Base-by-base conservation (phyloP, 1,139 yeast genomes). In the Saccharomyces hybrid region DNA sequence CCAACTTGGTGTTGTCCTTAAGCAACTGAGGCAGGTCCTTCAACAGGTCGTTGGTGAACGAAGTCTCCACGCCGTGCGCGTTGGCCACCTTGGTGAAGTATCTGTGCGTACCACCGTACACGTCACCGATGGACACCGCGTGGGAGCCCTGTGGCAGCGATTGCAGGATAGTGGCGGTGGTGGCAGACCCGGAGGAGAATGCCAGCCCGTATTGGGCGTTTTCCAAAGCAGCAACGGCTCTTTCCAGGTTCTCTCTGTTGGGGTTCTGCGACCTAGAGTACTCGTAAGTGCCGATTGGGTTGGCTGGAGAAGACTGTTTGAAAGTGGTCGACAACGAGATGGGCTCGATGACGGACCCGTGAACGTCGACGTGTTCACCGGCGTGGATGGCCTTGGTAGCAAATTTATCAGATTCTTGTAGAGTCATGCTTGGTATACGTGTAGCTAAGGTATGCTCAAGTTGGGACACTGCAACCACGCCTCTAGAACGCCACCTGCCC, bases 21-120 rank as follows among this genome's bases (percentile, higher is more conserved):
- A 88, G 73, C 63, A 81, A 73, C 34, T 71, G 62, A 59, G 79
- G 79, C 63, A 88, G 74, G 59, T 88, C 93, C 46, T 73, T 68
- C 58, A 76, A 80, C 66, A 87, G 76, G 69, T 84, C 78, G 62
- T 79, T 81, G 55, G 89, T 84, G 72, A 88, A 88, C 31, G 83
- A 73, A 51, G 86, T 81, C 55, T 76, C 78, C 53, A 88, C 87
- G 55, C 93, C 93, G 68, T 88, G 95, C 53, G 88, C 80, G 68
- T 77, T 77, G 57, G 93, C 96, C 52, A 88, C 96, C 71, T 85
- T 80, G 69, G 96, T 85, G 78, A 88, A 88, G 74, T 88, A 88
- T 72, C 96, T 80, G 76, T 88, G 95, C 57, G 96, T 88, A 66
- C 96, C 96, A 60, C 96, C 96, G 72, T 89, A 89, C 51, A 89